These are phyloP conservation scores for Ceriops decandra DNA, from an alignment of 345 rosid species.

Conservation along the genomic window DNA sequence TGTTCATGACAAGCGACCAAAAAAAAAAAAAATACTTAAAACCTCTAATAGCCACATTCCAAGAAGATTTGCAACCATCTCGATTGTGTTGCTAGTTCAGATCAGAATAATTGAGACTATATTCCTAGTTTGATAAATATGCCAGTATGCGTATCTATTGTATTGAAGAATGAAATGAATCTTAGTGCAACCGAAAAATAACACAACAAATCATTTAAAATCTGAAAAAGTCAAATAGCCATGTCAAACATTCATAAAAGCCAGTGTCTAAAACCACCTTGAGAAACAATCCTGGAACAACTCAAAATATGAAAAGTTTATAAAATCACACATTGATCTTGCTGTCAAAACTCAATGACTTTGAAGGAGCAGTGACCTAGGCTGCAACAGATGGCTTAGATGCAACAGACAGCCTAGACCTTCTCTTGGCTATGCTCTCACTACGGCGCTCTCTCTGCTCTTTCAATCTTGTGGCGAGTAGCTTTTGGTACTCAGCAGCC, in stretches of 20 bases:
- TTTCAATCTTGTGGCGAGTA: slow-evolving; percentile 77
- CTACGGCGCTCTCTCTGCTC: slow-evolving; percentile 84
- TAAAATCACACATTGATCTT: neutral
- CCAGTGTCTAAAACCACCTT: neutral
- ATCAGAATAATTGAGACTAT: too few relatives aligned
- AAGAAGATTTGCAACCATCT: too few relatives aligned
- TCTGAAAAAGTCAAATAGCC: too few relatives aligned
- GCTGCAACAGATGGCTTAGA: slow-evolving; percentile 66
- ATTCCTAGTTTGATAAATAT: too few relatives aligned
- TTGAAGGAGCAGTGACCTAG: slow-evolving; percentile 17
- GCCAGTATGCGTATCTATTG: too few relatives aligned
- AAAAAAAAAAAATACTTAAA: too few relatives aligned
- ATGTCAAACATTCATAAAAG: neutral
- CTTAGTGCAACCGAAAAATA: too few relatives aligned
- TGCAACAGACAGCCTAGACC: slow-evolving; percentile 79
- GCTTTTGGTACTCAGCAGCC: slow-evolving; percentile 86
- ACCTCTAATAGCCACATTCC: too few relatives aligned
- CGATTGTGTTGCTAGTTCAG: too few relatives aligned
- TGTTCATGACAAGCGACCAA: too few relatives aligned
- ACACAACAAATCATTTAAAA: too few relatives aligned
- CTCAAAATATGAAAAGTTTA: neutral
- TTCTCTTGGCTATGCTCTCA: slow-evolving; percentile 84
- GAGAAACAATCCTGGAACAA: neutral
- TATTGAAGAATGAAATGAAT: too few relatives aligned
- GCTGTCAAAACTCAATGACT: slow-evolving; percentile 12